phyloP scores from a whole-genome alignment of 2,329 filamentous ascomycete species.

The Neonectria neomacrospora region DNA sequence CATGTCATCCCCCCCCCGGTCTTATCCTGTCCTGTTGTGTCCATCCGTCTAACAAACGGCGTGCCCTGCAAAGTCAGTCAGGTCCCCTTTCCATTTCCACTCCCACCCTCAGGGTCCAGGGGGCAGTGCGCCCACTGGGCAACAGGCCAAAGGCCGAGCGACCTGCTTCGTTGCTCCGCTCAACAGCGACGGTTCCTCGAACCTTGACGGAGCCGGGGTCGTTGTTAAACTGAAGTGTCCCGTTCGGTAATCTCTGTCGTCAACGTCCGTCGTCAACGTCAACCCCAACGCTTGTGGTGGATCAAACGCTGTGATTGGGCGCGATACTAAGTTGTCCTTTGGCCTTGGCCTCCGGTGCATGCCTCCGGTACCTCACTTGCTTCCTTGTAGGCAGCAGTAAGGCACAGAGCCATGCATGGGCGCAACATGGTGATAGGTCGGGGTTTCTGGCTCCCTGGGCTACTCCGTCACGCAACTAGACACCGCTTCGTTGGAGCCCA shows the following conservation, averaged over 20 bases:
- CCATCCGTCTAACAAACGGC: slow-evolving; percentile 5
- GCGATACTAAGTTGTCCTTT: slow-evolving; percentile 17
- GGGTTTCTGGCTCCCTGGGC: slow-evolving; percentile 12
- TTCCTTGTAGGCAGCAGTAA: slow-evolving; percentile 16
- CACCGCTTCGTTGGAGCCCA: slow-evolving; percentile 39
- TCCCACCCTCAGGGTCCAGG: slow-evolving; percentile 24
- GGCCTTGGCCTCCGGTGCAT: slow-evolving; percentile 8
- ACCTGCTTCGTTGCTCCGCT: background rate
- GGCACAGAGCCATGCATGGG: slow-evolving; percentile 12
- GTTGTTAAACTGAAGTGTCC: slow-evolving; percentile 2
- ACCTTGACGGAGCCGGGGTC: background rate
- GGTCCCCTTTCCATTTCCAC: slow-evolving; percentile 9
- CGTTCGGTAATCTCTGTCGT: slow-evolving; percentile 4
- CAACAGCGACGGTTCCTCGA: slow-evolving; percentile 4
- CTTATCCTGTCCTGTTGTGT: background rate
- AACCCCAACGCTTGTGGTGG: slow-evolving; percentile 9
- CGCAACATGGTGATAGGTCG: slow-evolving; percentile 21
- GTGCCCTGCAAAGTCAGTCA: slow-evolving; percentile 15
- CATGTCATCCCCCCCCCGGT: slow-evolving; percentile 8
- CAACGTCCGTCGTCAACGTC: slow-evolving; percentile 10
- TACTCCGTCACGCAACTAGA: slow-evolving; percentile 27
- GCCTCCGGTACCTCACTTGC: slow-evolving; percentile 1
- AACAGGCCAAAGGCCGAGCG: slow-evolving; percentile 2
- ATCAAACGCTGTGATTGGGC: slow-evolving; percentile 22
- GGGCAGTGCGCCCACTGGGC: slow-evolving; percentile 16